phyloP scores from a whole-genome alignment of 2,329 filamentous ascomycete species.

The Trichoderma brevicompactum region DNA sequence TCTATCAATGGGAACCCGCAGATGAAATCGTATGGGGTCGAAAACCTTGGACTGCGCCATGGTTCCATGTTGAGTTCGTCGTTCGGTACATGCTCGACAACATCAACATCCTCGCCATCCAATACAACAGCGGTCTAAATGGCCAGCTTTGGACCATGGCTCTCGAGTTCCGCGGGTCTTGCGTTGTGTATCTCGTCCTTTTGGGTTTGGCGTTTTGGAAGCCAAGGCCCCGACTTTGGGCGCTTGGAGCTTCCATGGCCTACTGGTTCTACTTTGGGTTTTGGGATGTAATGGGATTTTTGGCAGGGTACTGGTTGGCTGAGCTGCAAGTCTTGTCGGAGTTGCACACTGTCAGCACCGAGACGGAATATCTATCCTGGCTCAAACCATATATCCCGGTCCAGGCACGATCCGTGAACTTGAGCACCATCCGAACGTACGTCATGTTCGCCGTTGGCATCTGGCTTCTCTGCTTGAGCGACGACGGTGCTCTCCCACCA shows the following conservation, averaged over 20 bases:
- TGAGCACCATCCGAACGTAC: slow-evolving; percentile 15
- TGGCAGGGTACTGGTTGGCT: slow-evolving; percentile 25
- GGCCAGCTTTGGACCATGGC: slow-evolving; percentile 27
- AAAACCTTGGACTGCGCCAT: slow-evolving; percentile 10
- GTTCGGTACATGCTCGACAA: slow-evolving; percentile 24
- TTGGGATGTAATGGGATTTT: slow-evolving; percentile 20
- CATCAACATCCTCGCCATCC: slow-evolving; percentile 23
- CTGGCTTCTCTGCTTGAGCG: slow-evolving; percentile 23
- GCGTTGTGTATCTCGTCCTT: slow-evolving; percentile 9
- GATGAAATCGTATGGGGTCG: slow-evolving; percentile 20
- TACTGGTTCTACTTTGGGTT: slow-evolving; percentile 25
- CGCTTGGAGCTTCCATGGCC: slow-evolving; percentile 16
- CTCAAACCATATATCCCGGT: slow-evolving; percentile 22
- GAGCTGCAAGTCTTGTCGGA: slow-evolving; percentile 18
- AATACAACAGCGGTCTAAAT: slow-evolving; percentile 17
- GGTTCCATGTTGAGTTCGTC: slow-evolving; percentile 23
- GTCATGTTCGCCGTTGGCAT: slow-evolving; percentile 8
- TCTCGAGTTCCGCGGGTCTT: slow-evolving; percentile 21
- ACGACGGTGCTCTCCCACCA: slow-evolving; percentile 21
- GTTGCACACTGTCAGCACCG: slow-evolving; percentile 5
- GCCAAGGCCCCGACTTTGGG: slow-evolving; percentile 14
- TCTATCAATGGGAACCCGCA: slow-evolving; percentile 9
- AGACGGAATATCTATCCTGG: slow-evolving; percentile 2
- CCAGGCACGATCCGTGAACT: slow-evolving; percentile 7
- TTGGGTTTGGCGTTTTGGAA: slow-evolving; percentile 15